A percentile compares a stretch with the other conserved stretches of the same genome.
phyloP scores from a whole-genome alignment of 768 basidiomycete species.

The Lactifluus echinatus region DNA sequence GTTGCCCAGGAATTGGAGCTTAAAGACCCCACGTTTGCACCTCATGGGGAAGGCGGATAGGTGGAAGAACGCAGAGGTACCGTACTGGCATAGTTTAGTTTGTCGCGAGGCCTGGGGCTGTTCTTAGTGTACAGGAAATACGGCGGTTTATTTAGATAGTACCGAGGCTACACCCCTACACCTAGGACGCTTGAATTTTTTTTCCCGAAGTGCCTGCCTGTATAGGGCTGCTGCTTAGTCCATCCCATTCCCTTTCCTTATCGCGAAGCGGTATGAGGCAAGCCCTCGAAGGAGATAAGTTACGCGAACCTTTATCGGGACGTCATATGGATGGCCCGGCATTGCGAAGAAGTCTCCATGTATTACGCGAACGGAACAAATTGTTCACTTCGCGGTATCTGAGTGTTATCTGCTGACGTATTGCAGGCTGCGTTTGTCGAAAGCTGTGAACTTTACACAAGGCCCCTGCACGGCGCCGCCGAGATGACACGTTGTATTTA shows the following conservation, averaged over 20 bases:
- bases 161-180: neutral
- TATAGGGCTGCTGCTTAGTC: neutral
- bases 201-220: neutral
- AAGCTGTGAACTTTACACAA: constrained; percentile 1
- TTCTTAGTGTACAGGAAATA: neutral
- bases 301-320: constrained; percentile 1
- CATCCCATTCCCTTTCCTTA: neutral
- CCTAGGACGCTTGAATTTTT: neutral
- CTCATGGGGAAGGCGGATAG: neutral
- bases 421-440: neutral
- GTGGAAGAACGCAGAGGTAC: neutral
- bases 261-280: constrained; percentile 12
- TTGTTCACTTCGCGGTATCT: neutral
- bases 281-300: neutral
- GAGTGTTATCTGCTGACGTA: constrained; percentile 10
- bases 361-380: constrained; percentile 9
- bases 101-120: neutral
- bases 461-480: neutral
- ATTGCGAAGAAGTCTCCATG: neutral
- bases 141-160: neutral
- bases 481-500: neutral
- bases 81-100: neutral
- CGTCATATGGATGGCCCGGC: constrained; percentile 3
- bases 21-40: neutral
- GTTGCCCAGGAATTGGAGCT: neutral